Conservation (phyloP, 768 basidiomycete species). For the Auricularia sp. region DNA sequence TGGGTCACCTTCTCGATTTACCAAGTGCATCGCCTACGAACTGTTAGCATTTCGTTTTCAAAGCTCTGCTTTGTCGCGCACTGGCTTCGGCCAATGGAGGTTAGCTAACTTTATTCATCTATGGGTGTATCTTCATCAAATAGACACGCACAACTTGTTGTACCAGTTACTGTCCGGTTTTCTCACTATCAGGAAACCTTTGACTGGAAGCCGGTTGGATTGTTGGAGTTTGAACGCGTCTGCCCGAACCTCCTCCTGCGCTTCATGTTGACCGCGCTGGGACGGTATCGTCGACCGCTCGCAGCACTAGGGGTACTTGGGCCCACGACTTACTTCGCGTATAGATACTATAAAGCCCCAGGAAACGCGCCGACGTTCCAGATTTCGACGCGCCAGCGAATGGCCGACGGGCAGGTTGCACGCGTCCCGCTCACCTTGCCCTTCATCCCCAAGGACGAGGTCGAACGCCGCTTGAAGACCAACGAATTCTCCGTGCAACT, state of each 20-base stretch:
- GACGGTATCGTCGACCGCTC: neutral
- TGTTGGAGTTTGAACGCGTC: neutral
- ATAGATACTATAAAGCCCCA: conserved; percentile 4
- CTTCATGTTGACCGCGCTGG: neutral
- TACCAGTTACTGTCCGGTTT: no score
- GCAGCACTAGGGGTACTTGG: neutral
- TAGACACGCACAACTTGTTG: no score
- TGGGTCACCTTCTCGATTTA: conserved; percentile 85
- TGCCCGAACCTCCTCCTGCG: neutral
- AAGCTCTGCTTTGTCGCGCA: no score
- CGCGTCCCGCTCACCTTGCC: conserved; percentile 6
- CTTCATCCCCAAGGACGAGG: conserved; percentile 5
- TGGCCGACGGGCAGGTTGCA: conserved; percentile 2
- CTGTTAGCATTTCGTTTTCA: neutral
- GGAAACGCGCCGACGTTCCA: conserved; percentile 1
- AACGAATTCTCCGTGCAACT: neutral
- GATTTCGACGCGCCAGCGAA: conserved; percentile 2
- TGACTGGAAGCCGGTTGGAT: no score
- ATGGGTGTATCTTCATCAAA: no score
- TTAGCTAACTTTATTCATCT: no score
- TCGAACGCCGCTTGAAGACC: conserved; percentile 7
- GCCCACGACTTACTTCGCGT: neutral
- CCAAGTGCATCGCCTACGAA: conserved; percentile 6
- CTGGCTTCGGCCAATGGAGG: no score
- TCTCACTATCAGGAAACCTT: no score